A percentile compares a stretch with the other conserved stretches of the same genome.
phyloP scores from a whole-genome alignment of 2,329 filamentous ascomycete species.

The Talaromyces sp. region DNA sequence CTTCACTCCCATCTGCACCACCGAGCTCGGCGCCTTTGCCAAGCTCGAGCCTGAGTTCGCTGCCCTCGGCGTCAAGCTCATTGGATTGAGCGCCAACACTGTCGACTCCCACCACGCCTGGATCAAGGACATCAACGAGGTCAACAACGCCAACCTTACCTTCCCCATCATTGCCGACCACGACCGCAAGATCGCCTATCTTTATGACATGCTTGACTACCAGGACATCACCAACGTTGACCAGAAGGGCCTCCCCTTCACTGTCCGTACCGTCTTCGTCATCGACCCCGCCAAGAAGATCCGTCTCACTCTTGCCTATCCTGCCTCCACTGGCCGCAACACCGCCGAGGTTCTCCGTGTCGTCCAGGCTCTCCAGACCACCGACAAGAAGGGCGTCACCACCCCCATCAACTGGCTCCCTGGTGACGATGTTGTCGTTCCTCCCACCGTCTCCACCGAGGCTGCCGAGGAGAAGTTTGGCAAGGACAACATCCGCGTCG shows the following conservation, averaged over 20 bases:
- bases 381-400: slow-evolving; percentile 82
- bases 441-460: slow-evolving; percentile 75
- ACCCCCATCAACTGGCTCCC: slow-evolving; percentile 88
- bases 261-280: slow-evolving; percentile 91
- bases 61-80: slow-evolving; percentile 84
- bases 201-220: slow-evolving; percentile 81
- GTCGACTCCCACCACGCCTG: slow-evolving; percentile 78
- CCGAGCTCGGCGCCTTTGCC: slow-evolving; percentile 88
- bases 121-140: slow-evolving; percentile 85
- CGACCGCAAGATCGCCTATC: slow-evolving; percentile 69
- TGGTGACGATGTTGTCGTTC: slow-evolving; percentile 89
- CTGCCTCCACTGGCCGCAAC: slow-evolving; percentile 84
- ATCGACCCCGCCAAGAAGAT: slow-evolving; percentile 94
- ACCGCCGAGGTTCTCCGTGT: slow-evolving; percentile 74
- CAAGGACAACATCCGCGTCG: slow-evolving; percentile 53
- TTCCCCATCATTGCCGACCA: slow-evolving; percentile 84
- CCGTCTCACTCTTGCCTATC: slow-evolving; percentile 87
- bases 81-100: slow-evolving; percentile 82
- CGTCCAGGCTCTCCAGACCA: slow-evolving; percentile 74
- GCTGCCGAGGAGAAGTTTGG: slow-evolving; percentile 87
- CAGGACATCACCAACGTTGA: slow-evolving; percentile 80
- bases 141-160: slow-evolving; percentile 64
- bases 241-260: slow-evolving; percentile 78
- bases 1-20: slow-evolving; percentile 94
- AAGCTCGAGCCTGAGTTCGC: slow-evolving; percentile 85